Evolutionary conservation across 495 filamentous ascomycete species (phyloP), one percentile per base, ranked within the genome.

Genomic region (Neurospora sp.): DNA sequence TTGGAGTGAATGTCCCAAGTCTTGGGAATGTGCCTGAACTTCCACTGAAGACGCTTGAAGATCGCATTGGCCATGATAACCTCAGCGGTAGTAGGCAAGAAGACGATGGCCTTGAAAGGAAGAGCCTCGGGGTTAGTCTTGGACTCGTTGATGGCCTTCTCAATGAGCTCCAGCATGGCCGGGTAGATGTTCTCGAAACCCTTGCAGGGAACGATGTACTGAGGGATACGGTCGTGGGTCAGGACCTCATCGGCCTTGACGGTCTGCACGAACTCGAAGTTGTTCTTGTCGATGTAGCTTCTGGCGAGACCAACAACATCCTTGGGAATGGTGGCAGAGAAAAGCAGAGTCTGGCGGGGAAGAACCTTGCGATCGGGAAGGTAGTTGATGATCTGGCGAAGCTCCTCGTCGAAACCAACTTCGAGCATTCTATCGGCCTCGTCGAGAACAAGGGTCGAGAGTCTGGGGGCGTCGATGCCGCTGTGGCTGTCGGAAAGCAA

Each of bases 81-180:
- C 73, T 91, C 86, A 35, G 88, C 87, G 0, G 94, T 97, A 35
- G 90, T 90, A 72, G 91, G 90, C 79, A 93, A 91, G 83, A 96
- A 99, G 53, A 97, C 84, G 72, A 99, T 96, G 35, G 93, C 93
- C 83, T 98, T 99, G 87, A 98, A 97, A 1, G 94, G 94, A 9
- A 81, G 80, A 40, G 75, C 79, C 12, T 80, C 80, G 17, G 75
- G 70, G 22, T 80, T 76, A 14, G 81, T 76, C 1, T 80, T 41
- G 10, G 78, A 73, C 7, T 80, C 80, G 14, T 81, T 74, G 44
- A 85, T 79, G 74, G 89, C 89, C 37, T 86, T 86, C 75, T 90
- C 82, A 71, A 85, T 82, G 68, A 99, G 84, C 80, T 98, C 94
- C 45, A 94, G 80, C 17, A 98, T 76, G 14, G 92, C 79, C 9